A percentile compares a stretch with the other conserved stretches of the same genome.
Evolutionary conservation across 2,329 filamentous ascomycete species (phyloP).

Genomic region (Phoma sp.): DNA sequence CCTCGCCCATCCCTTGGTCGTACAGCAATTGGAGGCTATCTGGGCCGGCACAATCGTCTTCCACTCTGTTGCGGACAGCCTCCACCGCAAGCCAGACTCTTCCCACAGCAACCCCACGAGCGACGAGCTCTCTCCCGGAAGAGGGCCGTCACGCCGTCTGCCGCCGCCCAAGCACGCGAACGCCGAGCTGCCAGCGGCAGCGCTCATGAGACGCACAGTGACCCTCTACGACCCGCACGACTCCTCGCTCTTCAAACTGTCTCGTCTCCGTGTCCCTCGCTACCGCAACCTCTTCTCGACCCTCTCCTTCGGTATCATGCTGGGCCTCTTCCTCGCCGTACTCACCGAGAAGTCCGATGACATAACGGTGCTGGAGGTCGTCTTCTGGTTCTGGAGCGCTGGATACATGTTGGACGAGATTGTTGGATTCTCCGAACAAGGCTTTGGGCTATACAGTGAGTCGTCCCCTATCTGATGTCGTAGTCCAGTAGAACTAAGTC

Average conservation of each 20-base stretch:
- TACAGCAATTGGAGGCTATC: conserved; percentile 94
- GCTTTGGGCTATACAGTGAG: conserved; percentile 82
- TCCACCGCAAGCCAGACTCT: conserved; percentile 69
- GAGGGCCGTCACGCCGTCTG: conserved; percentile 39
- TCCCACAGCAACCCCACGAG: conserved; percentile 32
- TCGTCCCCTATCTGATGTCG: not conserved
- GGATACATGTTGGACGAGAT: conserved; percentile 97
- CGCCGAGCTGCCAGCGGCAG: conserved; percentile 33
- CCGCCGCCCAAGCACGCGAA: conserved; percentile 33
- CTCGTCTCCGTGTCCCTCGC: conserved; percentile 84
- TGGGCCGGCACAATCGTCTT: conserved; percentile 97
- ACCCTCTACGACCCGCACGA: conserved; percentile 89
- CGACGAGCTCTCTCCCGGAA: conserved; percentile 36
- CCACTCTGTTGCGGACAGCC: conserved; percentile 82
- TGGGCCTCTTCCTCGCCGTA: conserved; percentile 85
- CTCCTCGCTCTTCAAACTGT: conserved; percentile 90
- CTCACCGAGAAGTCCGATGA: conserved; percentile 75
- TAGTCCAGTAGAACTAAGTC: not conserved
- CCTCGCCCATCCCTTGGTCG: conserved; percentile 86
- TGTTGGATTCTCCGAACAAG: conserved; percentile 95
- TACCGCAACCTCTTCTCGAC: conserved; percentile 93
- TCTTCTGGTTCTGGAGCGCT: conserved; percentile 98
- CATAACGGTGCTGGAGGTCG: conserved; percentile 82
- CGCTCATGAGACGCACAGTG: conserved; percentile 72
- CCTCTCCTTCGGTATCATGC: conserved; percentile 81